phyloP scores from a whole-genome alignment of 306 rosid species.

The Carpinus viminea region DNA sequence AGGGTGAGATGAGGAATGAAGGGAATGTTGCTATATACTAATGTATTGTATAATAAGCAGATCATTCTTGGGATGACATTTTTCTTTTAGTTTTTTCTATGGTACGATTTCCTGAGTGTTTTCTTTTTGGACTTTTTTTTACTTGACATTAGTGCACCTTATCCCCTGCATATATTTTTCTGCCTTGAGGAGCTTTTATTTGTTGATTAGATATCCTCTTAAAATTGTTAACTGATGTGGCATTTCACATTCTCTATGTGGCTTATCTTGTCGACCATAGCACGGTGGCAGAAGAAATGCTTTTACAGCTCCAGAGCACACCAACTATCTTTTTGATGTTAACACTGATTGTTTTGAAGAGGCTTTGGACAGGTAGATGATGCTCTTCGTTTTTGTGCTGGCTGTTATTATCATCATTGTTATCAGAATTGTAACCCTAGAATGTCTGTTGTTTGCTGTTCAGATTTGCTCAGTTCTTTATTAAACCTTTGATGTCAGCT shows the following conservation, averaged over 20 bases:
- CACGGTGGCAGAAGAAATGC: conserved; percentile 93
- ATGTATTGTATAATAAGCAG: not conserved
- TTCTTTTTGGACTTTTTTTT: not conserved
- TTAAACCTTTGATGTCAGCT: conserved; percentile 89
- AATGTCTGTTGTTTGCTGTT: conserved; percentile 25
- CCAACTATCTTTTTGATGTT: conserved; percentile 82
- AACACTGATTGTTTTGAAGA: conserved; percentile 83
- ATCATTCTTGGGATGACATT: not conserved
- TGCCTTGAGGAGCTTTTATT: not conserved
- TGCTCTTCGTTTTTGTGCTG: conserved; percentile 20
- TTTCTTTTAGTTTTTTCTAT: not conserved
- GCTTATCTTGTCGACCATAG: conserved; percentile 40
- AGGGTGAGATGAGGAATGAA: not conserved
- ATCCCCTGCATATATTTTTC: not conserved
- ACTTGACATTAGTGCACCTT: not conserved
- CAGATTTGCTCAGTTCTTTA: conserved; percentile 95
- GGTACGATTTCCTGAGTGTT: not conserved
- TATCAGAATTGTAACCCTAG: conserved; percentile 17
- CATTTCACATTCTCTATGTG: not conserved
- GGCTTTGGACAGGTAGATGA: conserved; percentile 85
- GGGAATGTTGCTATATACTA: not conserved
- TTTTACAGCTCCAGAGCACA: conserved; percentile 64
- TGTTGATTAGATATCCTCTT: not conserved
- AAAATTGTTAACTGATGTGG: conserved; percentile 18
- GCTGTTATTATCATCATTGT: not conserved